These are phyloP conservation scores for Xylaria castorea DNA, from an alignment of 495 filamentous ascomycete species.

Conservation along the genomic window DNA sequence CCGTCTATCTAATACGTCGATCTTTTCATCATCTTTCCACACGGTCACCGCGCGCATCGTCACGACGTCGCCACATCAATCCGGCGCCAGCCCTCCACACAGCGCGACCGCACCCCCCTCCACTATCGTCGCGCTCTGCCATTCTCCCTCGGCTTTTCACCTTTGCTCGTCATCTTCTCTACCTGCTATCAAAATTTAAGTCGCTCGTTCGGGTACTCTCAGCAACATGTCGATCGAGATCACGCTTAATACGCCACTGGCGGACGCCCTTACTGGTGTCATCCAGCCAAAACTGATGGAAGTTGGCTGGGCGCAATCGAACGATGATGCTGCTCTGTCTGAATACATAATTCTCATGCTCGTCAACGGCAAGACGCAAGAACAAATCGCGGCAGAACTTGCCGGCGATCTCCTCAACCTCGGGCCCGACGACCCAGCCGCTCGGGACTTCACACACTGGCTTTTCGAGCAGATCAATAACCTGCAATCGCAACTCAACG, in stretches of 20 bases:
- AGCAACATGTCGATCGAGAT: constrained; percentile 74
- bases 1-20: not conserved
- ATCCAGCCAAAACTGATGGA: constrained; percentile 96
- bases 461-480: constrained; percentile 81
- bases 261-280: constrained; percentile 75
- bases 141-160: not conserved
- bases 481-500: constrained; percentile 69
- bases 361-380: constrained; percentile 88
- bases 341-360: constrained; percentile 98
- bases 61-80: constrained; percentile 24
- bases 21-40: constrained; percentile 7
- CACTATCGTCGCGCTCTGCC: constrained; percentile 5
- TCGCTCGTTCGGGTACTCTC: not conserved
- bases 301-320: constrained; percentile 85
- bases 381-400: constrained; percentile 87
- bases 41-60: constrained; percentile 22
- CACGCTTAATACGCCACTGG: constrained; percentile 75
- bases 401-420: constrained; percentile 86
- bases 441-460: constrained; percentile 86
- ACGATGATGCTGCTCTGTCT: constrained; percentile 80
- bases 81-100: constrained; percentile 6
- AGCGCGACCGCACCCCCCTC: constrained; percentile 19
- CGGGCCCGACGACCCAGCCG: constrained; percentile 80
- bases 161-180: not conserved
- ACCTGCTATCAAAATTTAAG: not conserved